Conservation (phyloP, 306 rosid species). For the Cicer chorassanicum region DNA sequence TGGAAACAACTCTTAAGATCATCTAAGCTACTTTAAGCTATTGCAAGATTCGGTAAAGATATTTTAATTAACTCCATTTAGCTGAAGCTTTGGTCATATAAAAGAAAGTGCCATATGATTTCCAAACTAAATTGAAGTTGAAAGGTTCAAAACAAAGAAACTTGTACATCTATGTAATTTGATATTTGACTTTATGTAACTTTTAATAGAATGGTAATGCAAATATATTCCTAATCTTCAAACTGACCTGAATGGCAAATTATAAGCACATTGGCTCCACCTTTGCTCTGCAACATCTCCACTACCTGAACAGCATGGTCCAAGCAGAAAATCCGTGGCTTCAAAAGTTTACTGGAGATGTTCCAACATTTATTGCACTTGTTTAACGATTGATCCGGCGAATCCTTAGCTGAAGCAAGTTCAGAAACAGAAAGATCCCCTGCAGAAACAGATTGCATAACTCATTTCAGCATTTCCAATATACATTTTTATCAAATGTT, state of each 20-base stretch:
- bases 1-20: constrained; percentile 9
- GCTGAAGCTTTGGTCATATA: constrained; percentile 36
- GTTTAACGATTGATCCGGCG: constrained; percentile 48
- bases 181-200: constrained; percentile 16
- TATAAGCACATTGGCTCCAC: constrained; percentile 85
- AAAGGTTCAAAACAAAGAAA: constrained; percentile 27
- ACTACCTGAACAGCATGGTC: constrained; percentile 84
- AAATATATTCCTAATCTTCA: constrained; percentile 22
- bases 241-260: constrained; percentile 95
- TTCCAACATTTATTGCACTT: constrained; percentile 59
- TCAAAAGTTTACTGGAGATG: constrained; percentile 60
- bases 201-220: constrained; percentile 24
- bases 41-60: background rate
- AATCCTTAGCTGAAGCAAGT: constrained; percentile 50
- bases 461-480: constrained; percentile 40
- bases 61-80: constrained; percentile 15
- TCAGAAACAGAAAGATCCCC: constrained; percentile 60
- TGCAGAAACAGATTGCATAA: constrained; percentile 55
- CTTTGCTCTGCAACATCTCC: constrained; percentile 82
- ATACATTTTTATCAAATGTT: constrained; percentile 30
- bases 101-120: constrained; percentile 35
- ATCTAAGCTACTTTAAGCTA: constrained; percentile 15
- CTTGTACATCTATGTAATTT: constrained; percentile 32
- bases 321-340: constrained; percentile 95
- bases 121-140: constrained; percentile 33